Evolutionary conservation across 2,329 filamentous ascomycete genomes (phyloP).

Genomic region (Cryphonectria naterciae): DNA sequence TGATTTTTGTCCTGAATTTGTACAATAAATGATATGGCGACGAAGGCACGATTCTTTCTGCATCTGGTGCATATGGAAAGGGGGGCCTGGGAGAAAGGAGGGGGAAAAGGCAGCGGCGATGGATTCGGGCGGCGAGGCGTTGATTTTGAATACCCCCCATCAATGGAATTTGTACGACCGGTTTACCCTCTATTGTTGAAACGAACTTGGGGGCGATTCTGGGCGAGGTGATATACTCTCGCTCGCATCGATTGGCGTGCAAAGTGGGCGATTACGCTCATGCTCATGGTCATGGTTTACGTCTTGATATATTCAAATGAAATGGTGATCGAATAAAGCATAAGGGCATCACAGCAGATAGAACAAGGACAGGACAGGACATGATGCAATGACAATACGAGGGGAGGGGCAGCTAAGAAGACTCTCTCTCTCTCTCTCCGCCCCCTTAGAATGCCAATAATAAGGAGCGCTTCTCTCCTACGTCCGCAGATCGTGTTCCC

Average conservation of each 20-base stretch:
- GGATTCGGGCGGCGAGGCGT: slow-evolving; percentile 23
- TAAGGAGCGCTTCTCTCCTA: background rate
- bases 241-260: background rate
- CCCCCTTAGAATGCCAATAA: background rate
- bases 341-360: background rate
- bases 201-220: too few species aligned
- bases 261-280: background rate
- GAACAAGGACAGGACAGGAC: background rate
- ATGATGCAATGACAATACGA: background rate
- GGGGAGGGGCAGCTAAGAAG: background rate
- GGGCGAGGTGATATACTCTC: background rate
- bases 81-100: slow-evolving; percentile 13
- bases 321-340: background rate
- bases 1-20: slow-evolving; percentile 16
- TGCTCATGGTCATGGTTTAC: background rate
- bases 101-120: background rate
- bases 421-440: too few species aligned
- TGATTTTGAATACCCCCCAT: slow-evolving; percentile 29
- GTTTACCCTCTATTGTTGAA: background rate
- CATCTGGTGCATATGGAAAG: slow-evolving; percentile 28
- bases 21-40: slow-evolving; percentile 26
- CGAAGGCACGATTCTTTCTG: slow-evolving; percentile 25
- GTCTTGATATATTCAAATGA: background rate
- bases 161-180: slow-evolving; percentile 20
- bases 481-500: background rate